Evolutionary conservation across 1,139 yeast genomes (phyloP).

Genomic region (Kodamaea derodonti): DNA sequence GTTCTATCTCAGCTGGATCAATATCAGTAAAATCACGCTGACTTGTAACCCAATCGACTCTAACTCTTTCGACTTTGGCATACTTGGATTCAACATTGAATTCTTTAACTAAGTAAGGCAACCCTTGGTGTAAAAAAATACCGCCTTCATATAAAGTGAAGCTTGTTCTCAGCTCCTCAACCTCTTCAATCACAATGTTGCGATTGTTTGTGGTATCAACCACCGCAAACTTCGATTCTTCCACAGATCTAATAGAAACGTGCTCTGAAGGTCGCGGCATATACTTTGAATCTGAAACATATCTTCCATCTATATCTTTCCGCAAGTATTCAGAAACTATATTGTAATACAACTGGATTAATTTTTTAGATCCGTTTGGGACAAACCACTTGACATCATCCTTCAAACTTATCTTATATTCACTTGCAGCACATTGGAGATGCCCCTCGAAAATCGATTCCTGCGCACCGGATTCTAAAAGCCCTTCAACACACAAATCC

Average conservation of each 20-base stretch:
- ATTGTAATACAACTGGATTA: slow-evolving; percentile 25
- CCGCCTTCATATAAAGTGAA: slow-evolving; percentile 96
- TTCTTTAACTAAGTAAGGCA: slow-evolving; percentile 79
- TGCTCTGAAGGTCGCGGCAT: slow-evolving; percentile 77
- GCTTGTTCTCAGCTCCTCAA: slow-evolving; percentile 86
- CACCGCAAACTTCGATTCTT: slow-evolving; percentile 77
- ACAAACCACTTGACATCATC: slow-evolving; percentile 59
- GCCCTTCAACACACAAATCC: slow-evolving; percentile 40
- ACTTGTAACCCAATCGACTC: slow-evolving; percentile 89
- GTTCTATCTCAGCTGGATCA: slow-evolving; percentile 76
- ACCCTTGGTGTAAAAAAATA: slow-evolving; percentile 89
- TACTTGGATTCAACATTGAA: slow-evolving; percentile 69
- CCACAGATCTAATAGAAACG: slow-evolving; percentile 78
- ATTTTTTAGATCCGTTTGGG: slow-evolving; percentile 12
- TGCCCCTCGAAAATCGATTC: slow-evolving; percentile 65
- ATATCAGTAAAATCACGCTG: slow-evolving; percentile 92
- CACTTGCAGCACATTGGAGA: slow-evolving; percentile 92
- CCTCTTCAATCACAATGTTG: slow-evolving; percentile 76
- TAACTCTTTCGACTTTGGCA: slow-evolving; percentile 83
- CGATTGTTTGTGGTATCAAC: slow-evolving; percentile 79
- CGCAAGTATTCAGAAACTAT: slow-evolving; percentile 44
- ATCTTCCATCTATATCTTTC: slow-evolving; percentile 50
- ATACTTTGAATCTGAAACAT: slow-evolving; percentile 55
- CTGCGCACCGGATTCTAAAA: slow-evolving; percentile 33
- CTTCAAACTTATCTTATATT: slow-evolving; percentile 55